phyloP scores from a whole-genome alignment of 768 basidiomycete species.

The Boletus sp. region DNA sequence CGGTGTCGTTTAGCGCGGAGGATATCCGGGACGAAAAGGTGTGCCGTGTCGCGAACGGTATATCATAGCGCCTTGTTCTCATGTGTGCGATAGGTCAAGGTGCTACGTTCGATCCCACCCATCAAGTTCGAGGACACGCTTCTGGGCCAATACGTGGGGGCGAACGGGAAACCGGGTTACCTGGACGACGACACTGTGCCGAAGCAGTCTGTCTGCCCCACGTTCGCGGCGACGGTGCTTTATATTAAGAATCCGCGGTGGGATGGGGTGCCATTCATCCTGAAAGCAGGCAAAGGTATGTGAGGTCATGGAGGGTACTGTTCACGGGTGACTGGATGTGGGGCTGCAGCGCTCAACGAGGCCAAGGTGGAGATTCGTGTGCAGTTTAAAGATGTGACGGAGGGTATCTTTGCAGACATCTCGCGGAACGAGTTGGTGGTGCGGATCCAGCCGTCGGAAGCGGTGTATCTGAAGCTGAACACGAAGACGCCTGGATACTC shows the following conservation, averaged over 20 bases:
- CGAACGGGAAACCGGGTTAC: conserved; percentile 97
- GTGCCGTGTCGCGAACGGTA: conserved; percentile 10
- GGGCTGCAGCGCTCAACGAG: conserved; percentile 80
- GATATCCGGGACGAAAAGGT: conserved; percentile 99
- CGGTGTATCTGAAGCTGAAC: conserved; percentile 96
- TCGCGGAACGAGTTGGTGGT: conserved; percentile 96
- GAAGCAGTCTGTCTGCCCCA: conserved; percentile 87
- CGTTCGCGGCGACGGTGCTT: conserved; percentile 86
- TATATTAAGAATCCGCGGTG: conserved; percentile 95
- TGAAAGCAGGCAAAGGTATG: conserved; percentile 96
- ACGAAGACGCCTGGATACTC: conserved; percentile 89
- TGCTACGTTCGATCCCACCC: conserved; percentile 85
- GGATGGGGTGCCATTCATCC: conserved; percentile 98
- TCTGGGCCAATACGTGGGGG: conserved; percentile 89
- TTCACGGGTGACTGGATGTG: conserved; percentile 10
- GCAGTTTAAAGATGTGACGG: conserved; percentile 96
- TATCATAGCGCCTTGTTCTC: conserved; percentile 12
- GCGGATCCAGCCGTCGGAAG: conserved; percentile 94
- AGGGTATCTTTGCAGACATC: conserved; percentile 96
- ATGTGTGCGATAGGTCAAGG: conserved; percentile 72
- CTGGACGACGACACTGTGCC: conserved; percentile 96
- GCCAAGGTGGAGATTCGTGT: conserved; percentile 98
- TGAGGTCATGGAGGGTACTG: conserved; percentile 7
- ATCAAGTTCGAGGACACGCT: conserved; percentile 75
- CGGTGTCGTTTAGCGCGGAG: conserved; percentile 94